phyloP scores from a whole-genome alignment of 140 eudicot genomes.

The Anethum foeniculum region DNA sequence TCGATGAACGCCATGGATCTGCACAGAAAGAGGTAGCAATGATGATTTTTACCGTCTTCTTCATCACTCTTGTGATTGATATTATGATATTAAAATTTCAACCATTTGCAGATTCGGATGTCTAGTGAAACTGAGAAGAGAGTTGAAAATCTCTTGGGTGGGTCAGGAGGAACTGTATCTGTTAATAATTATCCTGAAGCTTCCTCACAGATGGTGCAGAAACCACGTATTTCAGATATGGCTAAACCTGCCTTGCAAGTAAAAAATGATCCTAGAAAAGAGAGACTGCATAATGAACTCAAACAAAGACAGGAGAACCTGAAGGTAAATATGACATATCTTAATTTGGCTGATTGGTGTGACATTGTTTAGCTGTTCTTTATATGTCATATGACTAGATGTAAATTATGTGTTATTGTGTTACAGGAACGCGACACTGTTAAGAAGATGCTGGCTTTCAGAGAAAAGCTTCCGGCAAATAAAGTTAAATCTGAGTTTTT shows the following conservation, averaged over 20 bases:
- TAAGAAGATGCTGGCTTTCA: constrained; percentile 55
- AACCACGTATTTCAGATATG: constrained; percentile 22
- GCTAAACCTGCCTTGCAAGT: constrained; percentile 14
- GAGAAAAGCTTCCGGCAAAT: constrained; percentile 86
- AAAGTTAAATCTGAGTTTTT: constrained; percentile 70
- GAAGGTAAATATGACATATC: constrained; percentile 39
- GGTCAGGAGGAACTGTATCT: constrained; percentile 33
- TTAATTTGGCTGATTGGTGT: background rate
- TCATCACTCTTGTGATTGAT: background rate
- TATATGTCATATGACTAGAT: background rate
- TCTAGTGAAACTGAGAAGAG: constrained; percentile 76
- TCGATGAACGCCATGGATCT: constrained; percentile 88
- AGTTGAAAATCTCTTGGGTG: constrained; percentile 62
- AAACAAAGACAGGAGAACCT: constrained; percentile 64
- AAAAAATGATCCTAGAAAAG: constrained; percentile 33
- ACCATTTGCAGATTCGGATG: constrained; percentile 56
- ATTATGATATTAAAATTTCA: background rate
- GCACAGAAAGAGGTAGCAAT: constrained; percentile 70
- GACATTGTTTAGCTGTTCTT: background rate
- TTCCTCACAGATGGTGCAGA: constrained; percentile 37
- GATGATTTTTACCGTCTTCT: background rate
- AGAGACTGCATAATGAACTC: constrained; percentile 49
- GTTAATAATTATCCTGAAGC: constrained; percentile 24
- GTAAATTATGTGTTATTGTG: constrained; percentile 9
- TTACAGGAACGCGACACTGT: constrained; percentile 47